phyloP scores from a whole-genome alignment of 2,329 filamentous ascomycete species.

The Arachnomyces sp. region DNA sequence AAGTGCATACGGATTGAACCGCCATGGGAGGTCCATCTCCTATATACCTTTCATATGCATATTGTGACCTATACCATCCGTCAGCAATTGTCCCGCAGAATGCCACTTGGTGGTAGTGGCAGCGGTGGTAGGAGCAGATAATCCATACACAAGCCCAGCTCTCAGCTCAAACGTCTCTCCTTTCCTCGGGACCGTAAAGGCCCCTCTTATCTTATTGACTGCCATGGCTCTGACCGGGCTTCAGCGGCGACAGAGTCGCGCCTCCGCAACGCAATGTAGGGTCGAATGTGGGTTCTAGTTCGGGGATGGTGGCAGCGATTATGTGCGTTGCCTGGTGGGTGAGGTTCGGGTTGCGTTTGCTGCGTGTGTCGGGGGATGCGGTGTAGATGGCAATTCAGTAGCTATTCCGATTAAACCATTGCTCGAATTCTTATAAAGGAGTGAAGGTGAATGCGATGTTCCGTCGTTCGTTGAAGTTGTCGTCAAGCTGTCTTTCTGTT shows the following conservation, averaged over 20 bases:
- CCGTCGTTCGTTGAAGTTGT: too few species aligned
- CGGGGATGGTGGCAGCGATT: too few species aligned
- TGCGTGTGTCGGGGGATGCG: too few species aligned
- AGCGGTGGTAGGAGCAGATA: too few species aligned
- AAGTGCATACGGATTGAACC: not conserved
- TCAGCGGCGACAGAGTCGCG: conserved; percentile 30
- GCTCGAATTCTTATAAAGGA: too few species aligned
- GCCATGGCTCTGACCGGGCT: conserved; percentile 54
- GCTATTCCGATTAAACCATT: too few species aligned
- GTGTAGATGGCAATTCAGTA: too few species aligned
- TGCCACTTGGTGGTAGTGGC: conserved; percentile 7
- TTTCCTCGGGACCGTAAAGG: conserved; percentile 87
- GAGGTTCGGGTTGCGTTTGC: too few species aligned
- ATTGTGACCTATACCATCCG: conserved; percentile 63
- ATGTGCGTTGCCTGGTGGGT: too few species aligned
- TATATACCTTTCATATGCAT: conserved; percentile 79
- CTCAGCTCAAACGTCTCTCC: conserved; percentile 97
- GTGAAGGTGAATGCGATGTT: too few species aligned
- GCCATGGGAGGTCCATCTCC: conserved; percentile 1
- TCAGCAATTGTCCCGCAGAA: conserved; percentile 24
- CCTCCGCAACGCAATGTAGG: conserved; percentile 15
- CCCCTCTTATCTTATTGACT: conserved; percentile 90
- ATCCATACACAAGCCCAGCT: conserved; percentile 66
- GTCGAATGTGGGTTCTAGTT: too few species aligned
- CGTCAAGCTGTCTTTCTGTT: not conserved